Evolutionary conservation across 495 filamentous ascomycete genomes (phyloP).

Genomic region (Baudoinia panamericana): DNA sequence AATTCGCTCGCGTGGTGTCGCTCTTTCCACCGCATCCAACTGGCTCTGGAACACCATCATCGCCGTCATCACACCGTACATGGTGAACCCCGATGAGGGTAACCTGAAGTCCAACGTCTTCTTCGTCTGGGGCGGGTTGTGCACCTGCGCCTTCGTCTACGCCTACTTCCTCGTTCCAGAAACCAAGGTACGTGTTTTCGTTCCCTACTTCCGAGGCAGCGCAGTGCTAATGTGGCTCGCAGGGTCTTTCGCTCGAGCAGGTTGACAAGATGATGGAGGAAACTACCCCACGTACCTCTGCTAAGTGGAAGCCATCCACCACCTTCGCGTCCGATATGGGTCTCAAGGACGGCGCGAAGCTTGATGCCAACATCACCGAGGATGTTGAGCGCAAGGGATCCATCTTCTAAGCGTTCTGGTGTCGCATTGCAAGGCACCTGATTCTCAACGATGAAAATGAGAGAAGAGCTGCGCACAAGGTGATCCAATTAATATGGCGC

Average conservation of each 20-base stretch:
- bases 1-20: constrained; percentile 70
- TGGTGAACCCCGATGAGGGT: constrained; percentile 49
- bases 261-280: constrained; percentile 87
- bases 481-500: too few relatives aligned
- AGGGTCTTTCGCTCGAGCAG: constrained; percentile 76
- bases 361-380: constrained; percentile 9
- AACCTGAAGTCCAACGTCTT: constrained; percentile 64
- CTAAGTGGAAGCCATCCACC: constrained; percentile 55
- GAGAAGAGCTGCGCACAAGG: too few relatives aligned
- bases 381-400: constrained; percentile 24
- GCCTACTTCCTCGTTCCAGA: constrained; percentile 69
- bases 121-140: constrained; percentile 30
- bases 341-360: constrained; percentile 31
- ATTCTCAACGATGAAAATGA: too few relatives aligned
- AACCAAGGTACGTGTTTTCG: constrained; percentile 42
- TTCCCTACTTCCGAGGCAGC: too few relatives aligned
- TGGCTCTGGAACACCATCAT: constrained; percentile 72
- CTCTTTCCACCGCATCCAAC: constrained; percentile 62
- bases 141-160: constrained; percentile 45
- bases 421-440: not conserved
- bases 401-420: constrained; percentile 12
- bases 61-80: constrained; percentile 65
- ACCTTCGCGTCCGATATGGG: constrained; percentile 57
- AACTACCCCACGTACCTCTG: constrained; percentile 54
- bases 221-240: constrained; percentile 10